Percentiles rank a stretch among this genome's conserved stretches.
Conservation (phyloP, 2,329 filamentous ascomycete genomes). For the Mycosphaerella sp. region DNA sequence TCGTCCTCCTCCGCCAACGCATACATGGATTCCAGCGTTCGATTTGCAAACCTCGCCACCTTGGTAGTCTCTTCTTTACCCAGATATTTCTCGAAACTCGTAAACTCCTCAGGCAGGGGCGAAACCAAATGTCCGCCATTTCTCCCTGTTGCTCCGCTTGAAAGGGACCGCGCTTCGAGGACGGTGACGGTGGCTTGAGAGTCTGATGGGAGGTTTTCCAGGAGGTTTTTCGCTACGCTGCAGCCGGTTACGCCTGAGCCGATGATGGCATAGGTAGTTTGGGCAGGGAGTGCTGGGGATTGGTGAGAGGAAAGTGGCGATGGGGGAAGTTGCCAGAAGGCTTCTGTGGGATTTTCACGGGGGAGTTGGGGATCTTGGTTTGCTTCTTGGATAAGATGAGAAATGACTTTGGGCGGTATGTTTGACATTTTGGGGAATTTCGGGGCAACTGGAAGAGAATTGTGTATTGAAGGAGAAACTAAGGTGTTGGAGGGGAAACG, state of each 20-base stretch:
- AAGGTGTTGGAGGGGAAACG: neutral
- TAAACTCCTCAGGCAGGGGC: conserved; percentile 18
- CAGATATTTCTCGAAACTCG: conserved; percentile 8
- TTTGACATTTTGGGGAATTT: neutral
- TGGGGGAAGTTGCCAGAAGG: conserved; percentile 17
- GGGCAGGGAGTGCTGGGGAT: conserved; percentile 9
- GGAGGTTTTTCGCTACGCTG: conserved; percentile 17
- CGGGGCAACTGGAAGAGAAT: neutral
- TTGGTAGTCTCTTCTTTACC: conserved; percentile 16
- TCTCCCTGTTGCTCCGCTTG: conserved; percentile 18
- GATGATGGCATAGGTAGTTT: conserved; percentile 19
- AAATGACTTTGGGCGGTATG: conserved; percentile 9
- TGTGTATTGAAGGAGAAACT: neutral
- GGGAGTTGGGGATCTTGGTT: conserved; percentile 17
- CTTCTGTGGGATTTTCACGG: conserved; percentile 14
- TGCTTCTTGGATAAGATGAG: conserved; percentile 11
- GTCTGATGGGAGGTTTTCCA: conserved; percentile 4
- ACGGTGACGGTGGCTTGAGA: conserved; percentile 11
- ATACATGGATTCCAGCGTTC: conserved; percentile 17
- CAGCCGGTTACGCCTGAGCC: conserved; percentile 20
- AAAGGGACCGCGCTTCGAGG: conserved; percentile 16
- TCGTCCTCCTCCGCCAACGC: conserved; percentile 10
- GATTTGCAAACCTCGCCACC: conserved; percentile 17
- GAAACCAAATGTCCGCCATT: conserved; percentile 20
- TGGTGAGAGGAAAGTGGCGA: conserved; percentile 5